Conservation (phyloP, 2,329 filamentous ascomycete species). For the Acephala macrosclerotiorum region DNA sequence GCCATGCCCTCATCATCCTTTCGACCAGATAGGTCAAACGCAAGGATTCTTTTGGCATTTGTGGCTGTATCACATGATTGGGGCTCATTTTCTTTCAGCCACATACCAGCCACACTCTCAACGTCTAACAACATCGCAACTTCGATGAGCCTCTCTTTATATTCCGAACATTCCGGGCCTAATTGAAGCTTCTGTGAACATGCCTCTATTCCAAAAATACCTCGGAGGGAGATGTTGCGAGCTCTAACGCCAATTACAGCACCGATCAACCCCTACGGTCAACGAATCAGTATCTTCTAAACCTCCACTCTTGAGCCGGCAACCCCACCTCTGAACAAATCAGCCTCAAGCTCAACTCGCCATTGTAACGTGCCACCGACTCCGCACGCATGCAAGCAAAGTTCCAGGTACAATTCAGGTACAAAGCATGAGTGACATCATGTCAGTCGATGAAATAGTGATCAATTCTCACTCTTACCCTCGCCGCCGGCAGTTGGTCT, state of each 20-base stretch:
- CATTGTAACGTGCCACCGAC: constrained; percentile 15
- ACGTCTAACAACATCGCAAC: background rate
- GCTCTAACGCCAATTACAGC: background rate
- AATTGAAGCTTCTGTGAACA: background rate
- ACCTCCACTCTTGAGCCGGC: background rate
- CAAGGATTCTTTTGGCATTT: too few species aligned
- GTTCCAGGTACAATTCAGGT: background rate
- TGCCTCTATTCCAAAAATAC: background rate
- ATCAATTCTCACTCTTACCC: background rate
- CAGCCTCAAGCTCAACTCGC: constrained; percentile 1
- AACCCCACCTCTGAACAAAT: background rate
- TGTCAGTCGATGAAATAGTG: background rate
- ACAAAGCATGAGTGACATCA: background rate
- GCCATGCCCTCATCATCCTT: too few species aligned
- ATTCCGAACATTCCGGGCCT: background rate
- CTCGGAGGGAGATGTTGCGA: background rate
- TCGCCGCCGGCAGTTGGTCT: background rate
- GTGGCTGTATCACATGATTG: constrained; percentile 3
- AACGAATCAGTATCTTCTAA: background rate
- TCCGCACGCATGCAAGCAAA: background rate
- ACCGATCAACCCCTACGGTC: background rate
- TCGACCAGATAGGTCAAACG: too few species aligned
- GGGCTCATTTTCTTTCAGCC: background rate
- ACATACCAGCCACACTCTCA: background rate
- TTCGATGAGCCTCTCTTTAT: constrained; percentile 1